Conservation (phyloP, 306 rosid genomes). For the Clitoria ternatea region DNA sequence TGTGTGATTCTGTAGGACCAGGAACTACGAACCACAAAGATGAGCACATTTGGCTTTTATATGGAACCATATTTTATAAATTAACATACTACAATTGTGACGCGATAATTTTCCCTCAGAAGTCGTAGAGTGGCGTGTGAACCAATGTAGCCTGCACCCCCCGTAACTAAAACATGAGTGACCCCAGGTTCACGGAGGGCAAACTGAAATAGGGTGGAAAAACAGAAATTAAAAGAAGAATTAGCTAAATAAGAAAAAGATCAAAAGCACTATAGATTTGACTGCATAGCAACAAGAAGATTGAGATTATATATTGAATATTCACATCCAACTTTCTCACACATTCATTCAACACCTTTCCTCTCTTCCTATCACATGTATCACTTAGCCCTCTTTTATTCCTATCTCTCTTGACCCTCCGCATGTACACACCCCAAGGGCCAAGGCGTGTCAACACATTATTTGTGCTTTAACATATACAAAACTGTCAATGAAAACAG, state of each 20-base stretch:
- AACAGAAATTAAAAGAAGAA: not conserved
- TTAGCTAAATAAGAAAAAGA: slow-evolving; percentile 7
- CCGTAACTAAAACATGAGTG: slow-evolving; percentile 89
- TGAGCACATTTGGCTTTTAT: not conserved
- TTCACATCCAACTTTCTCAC: too few relatives aligned
- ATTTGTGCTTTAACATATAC: too few relatives aligned
- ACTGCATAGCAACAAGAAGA: not conserved
- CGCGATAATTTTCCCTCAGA: slow-evolving; percentile 73
- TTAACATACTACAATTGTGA: slow-evolving; percentile 85
- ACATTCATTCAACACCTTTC: too few relatives aligned
- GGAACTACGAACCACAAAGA: not conserved
- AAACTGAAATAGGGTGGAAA: slow-evolving; percentile 47
- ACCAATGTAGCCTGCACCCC: slow-evolving; percentile 97
- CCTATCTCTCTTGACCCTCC: too few relatives aligned
- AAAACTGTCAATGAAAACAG: not conserved
- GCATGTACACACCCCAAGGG: too few relatives aligned
- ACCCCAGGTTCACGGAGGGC: slow-evolving; percentile 62
- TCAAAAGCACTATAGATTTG: not conserved
- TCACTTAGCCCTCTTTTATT: not conserved
- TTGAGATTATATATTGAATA: too few relatives aligned
- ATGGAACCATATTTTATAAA: slow-evolving; percentile 15
- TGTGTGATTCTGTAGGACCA: slow-evolving; percentile 17
- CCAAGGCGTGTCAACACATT: too few relatives aligned
- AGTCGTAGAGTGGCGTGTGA: slow-evolving; percentile 89
- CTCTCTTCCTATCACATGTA: not conserved